Base-by-base conservation (phyloP, 495 filamentous ascomycete genomes). In the Aspergillus ellipticus region DNA sequence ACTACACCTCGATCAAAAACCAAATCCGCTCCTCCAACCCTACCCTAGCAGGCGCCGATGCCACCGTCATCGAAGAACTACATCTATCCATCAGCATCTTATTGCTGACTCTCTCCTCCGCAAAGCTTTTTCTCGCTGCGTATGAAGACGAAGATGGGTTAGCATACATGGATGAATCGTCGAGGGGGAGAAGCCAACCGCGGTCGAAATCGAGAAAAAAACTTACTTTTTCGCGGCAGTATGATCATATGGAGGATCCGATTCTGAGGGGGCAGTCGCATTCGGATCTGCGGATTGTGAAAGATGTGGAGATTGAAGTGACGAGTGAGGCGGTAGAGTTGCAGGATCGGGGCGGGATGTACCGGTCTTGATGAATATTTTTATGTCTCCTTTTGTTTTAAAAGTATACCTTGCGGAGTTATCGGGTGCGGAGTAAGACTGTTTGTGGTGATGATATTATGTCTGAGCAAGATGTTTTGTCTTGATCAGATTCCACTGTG, bases 41-140 rank as follows among this genome's bases (percentile, higher is more conserved):
- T 15, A 55, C 55, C 2, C 61, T 71, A 13, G 10, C 46, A 11
- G 66, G 66, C 16, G 53, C 62, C 21, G 64, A 60, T 21, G 59
- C 68, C 20, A 68, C 66, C 4, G 49, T 59, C 20, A 28, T 54
- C 6, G 62, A 66, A 3, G 64, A 71, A 21, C 46, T 71, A 13
- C 64, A 71, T 42, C 37, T 71, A 7, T 56, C 58, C 0, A 50
- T 66, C 19, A 65, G 64, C 45, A 54, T 69, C 0, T 26, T 63
- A 33, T 54, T 64, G 15, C 59, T 67, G n/a, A 53, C 63, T 5
- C 57, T 60, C 17, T 64, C 68, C 5, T 66, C 67, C 2, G 43
- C 79, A 6, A 74, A 72, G 42, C 67, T 71, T 1, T 76, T 78
- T 53, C 64, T 78, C 33, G 67, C 69, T 2, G 72, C 74, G n/a